Evolutionary conservation across 768 basidiomycete genomes (phyloP), one percentile per base, ranked within the genome.

Genomic region (Leucocoprinus birnbaumii): DNA sequence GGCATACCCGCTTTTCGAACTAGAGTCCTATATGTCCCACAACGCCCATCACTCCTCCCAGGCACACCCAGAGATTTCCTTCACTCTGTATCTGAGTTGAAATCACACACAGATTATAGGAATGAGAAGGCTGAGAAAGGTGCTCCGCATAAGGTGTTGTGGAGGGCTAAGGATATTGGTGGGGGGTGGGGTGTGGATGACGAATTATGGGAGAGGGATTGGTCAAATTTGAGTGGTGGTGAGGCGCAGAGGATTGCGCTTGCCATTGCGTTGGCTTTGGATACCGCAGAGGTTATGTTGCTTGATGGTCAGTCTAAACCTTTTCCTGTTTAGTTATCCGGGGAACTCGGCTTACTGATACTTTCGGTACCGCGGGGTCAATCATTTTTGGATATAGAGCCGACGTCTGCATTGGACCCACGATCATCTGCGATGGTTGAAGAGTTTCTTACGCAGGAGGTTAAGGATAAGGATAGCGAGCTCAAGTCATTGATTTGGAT

Each of bases 401-500:
- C 94, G 1, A 95, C 94, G 0, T 93, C 90, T 8, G 94, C 94
- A 0, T 75, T 96, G 53, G 94, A 96, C 67, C 73, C 82, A 14
- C 78, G 79, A 27, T 80, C 86, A 0, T 86, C 85, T 13, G 62
- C 73, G 13, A 68, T 76, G 25, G 89, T 96, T 1, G 94, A 96
- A 65, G 69, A 76, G 43, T 79, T 73, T 44, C 70, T 95, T 13
- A 56, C 77, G 3, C 65, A 74, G 7, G 77, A 85, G 52, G 66
- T 94, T 34, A 77, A 66, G 38, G 73, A 76, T 1, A 52, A 69
- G 8, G 70, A 79, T 37, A 73, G 78, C 19, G 70, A 72, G 31
- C 68, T 91, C 50, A 89, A 89, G 65, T 87, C 91, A 0, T 69
- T 92, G 38, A 65, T 94, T 3, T 94, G 92, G 92, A 91, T 94